Evolutionary conservation across 2,329 filamentous ascomycete species (phyloP).

Genomic region (Alternaria arbusti): DNA sequence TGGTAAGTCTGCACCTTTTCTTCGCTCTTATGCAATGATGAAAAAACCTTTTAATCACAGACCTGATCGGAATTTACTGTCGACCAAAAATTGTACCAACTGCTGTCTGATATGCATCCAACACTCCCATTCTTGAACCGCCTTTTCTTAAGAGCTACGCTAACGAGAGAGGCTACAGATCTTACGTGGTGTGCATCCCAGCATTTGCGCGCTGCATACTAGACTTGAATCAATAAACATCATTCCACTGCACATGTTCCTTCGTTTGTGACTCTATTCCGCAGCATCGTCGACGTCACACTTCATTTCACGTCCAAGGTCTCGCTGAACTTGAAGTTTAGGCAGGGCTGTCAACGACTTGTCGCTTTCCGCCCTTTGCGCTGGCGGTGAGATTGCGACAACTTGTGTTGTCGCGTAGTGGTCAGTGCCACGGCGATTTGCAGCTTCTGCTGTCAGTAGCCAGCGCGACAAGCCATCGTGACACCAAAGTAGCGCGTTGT

Average conservation of each 20-base stretch:
- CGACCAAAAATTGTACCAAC: conserved; percentile 76
- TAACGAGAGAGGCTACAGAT: conserved; percentile 11
- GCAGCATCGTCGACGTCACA: not conserved
- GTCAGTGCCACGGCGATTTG: not conserved
- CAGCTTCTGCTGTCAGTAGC: not conserved
- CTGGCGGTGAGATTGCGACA: conserved; percentile 1
- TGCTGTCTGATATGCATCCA: conserved; percentile 71
- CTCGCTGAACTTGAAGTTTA: not conserved
- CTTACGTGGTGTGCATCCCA: not conserved
- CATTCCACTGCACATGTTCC: not conserved
- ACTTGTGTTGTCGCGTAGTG: not conserved
- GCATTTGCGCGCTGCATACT: not conserved
- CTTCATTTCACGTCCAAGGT: not conserved
- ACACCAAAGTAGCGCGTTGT: not conserved
- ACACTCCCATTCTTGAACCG: not conserved
- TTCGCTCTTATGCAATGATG: conserved; percentile 55
- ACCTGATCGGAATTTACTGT: conserved; percentile 82
- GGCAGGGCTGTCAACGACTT: not conserved
- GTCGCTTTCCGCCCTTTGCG: not conserved
- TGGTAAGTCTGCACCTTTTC: conserved; percentile 32
- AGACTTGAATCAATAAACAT: conserved; percentile 1
- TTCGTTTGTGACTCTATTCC: not conserved
- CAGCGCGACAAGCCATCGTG: not conserved
- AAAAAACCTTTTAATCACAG: conserved; percentile 71
- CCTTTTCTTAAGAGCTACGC: not conserved